Conservation (phyloP, 192 early-diverging fungal species). For the Thamnidium elegans region DNA sequence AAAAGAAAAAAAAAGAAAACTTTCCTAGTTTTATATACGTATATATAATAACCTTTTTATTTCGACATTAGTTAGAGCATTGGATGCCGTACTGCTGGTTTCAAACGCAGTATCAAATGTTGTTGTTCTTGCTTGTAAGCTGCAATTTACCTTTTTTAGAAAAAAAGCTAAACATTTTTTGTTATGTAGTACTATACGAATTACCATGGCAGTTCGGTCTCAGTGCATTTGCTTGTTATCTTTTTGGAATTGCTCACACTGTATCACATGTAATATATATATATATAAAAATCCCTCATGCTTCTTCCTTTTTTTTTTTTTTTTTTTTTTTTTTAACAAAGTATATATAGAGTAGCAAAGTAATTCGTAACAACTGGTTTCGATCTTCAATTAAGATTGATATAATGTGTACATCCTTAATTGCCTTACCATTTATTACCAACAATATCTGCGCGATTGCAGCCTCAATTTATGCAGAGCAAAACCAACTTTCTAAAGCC, state of each 20-base stretch:
- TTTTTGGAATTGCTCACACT: slow-evolving; percentile 32
- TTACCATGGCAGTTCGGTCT: slow-evolving; percentile 36
- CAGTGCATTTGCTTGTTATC: slow-evolving; percentile 25
- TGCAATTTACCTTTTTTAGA: background rate
- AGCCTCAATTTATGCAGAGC: slow-evolving; percentile 24
- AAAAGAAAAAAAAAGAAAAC: background rate
- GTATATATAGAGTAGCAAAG: slow-evolving; percentile 17
- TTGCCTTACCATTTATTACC: slow-evolving; percentile 29
- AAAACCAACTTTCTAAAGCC: slow-evolving; percentile 9
- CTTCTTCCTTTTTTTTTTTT: too few species aligned
- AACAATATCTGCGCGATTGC: slow-evolving; percentile 29
- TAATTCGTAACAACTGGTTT: slow-evolving; percentile 22
- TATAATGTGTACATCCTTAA: slow-evolving; percentile 4
- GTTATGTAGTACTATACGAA: slow-evolving; percentile 24
- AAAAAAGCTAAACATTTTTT: background rate
- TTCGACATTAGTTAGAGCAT: slow-evolving; percentile 18
- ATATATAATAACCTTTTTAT: background rate
- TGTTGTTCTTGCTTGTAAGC: slow-evolving; percentile 25
- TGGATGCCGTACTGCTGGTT: slow-evolving; percentile 21
- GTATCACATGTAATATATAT: slow-evolving; percentile 25
- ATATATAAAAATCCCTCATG: background rate
- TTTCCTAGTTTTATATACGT: background rate
- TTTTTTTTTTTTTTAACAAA: slow-evolving; percentile 7
- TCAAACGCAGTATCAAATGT: slow-evolving; percentile 8
- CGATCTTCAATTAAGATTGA: slow-evolving; percentile 5